A percentile compares a stretch with the other conserved stretches of the same genome.
Evolutionary conservation across 768 basidiomycete species (phyloP).

Genomic region (Coprinopsis marcescibilis): DNA sequence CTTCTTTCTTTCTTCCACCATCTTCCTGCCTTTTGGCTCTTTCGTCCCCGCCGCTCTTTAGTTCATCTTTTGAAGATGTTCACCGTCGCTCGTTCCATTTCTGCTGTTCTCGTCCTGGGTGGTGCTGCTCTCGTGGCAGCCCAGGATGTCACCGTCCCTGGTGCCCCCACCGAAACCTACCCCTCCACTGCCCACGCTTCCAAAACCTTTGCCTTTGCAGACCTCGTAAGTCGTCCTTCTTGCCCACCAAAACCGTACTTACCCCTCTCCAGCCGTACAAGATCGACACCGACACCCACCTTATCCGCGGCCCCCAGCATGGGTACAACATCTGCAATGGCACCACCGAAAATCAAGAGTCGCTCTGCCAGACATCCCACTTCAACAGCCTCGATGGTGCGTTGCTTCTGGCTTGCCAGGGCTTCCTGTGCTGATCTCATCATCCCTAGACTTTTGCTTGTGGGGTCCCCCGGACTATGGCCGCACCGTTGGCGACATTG

Average conservation of each 20-base stretch:
- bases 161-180: slow-evolving; percentile 18
- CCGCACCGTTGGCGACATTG: slow-evolving; percentile 48
- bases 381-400: slow-evolving; percentile 39
- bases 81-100: slow-evolving; percentile 2
- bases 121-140: not conserved
- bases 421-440: not conserved
- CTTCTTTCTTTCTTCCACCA: not conserved
- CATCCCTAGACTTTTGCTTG: slow-evolving; percentile 44
- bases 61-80: slow-evolving; percentile 5
- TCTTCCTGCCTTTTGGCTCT: not conserved
- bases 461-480: slow-evolving; percentile 46
- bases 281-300: slow-evolving; percentile 9
- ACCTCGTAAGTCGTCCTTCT: not conserved
- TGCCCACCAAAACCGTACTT: slow-evolving; percentile 14
- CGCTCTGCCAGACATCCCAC: slow-evolving; percentile 51
- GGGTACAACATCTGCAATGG: slow-evolving; percentile 64
- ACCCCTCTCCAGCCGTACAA: slow-evolving; percentile 22
- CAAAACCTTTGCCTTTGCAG: slow-evolving; percentile 19
- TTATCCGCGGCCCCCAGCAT: slow-evolving; percentile 34
- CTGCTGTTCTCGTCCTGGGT: not conserved
- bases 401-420: slow-evolving; percentile 2
- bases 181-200: slow-evolving; percentile 36
- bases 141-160: not conserved
- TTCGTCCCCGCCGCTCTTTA: not conserved
- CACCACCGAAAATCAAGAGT: slow-evolving; percentile 50